These are phyloP conservation scores for Monosporascus ibericus DNA, from an alignment of 2,329 filamentous ascomycete genomes.

Conservation along the genomic window DNA sequence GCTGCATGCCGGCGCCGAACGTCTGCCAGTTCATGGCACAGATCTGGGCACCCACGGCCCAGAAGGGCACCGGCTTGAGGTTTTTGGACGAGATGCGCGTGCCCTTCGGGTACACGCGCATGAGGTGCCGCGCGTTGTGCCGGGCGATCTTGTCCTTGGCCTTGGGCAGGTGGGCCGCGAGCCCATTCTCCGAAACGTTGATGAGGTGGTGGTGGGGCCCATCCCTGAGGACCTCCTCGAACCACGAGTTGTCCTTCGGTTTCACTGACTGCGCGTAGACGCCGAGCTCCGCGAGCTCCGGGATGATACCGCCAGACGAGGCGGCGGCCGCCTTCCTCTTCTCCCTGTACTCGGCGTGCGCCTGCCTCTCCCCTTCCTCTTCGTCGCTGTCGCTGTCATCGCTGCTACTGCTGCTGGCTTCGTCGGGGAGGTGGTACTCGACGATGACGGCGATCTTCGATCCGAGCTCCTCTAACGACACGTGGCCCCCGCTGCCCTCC, in stretches of 20 bases:
- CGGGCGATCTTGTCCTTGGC: conserved; percentile 41
- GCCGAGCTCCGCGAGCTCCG: conserved; percentile 58
- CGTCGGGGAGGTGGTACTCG: conserved; percentile 56
- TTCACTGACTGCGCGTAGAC: conserved; percentile 68
- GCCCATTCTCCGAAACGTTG: conserved; percentile 61
- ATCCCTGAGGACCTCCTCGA: conserved; percentile 36
- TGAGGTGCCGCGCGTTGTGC: conserved; percentile 61
- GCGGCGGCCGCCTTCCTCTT: conserved; percentile 44
- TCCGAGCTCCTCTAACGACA: conserved; percentile 52
- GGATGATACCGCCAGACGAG: conserved; percentile 47
- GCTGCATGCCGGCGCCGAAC: conserved; percentile 58
- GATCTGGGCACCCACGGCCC: conserved; percentile 62
- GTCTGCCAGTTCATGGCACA: conserved; percentile 67
- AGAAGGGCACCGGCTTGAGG: conserved; percentile 56
- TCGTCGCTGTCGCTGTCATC: conserved; percentile 30
- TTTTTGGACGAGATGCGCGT: conserved; percentile 63
- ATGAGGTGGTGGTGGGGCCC: conserved; percentile 29
- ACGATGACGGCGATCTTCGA: conserved; percentile 62
- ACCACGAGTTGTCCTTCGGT: conserved; percentile 61
- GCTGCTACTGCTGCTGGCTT: conserved; percentile 36
- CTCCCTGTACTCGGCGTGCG: conserved; percentile 46
- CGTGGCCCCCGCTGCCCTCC: conserved; percentile 43
- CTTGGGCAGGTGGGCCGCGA: conserved; percentile 44
- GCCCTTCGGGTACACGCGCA: conserved; percentile 65
- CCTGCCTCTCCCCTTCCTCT: conserved; percentile 36